Percentiles rank a stretch among this genome's conserved stretches.
phyloP scores from a whole-genome alignment of 768 basidiomycete genomes.

The Phanerochaete carnosa region DNA sequence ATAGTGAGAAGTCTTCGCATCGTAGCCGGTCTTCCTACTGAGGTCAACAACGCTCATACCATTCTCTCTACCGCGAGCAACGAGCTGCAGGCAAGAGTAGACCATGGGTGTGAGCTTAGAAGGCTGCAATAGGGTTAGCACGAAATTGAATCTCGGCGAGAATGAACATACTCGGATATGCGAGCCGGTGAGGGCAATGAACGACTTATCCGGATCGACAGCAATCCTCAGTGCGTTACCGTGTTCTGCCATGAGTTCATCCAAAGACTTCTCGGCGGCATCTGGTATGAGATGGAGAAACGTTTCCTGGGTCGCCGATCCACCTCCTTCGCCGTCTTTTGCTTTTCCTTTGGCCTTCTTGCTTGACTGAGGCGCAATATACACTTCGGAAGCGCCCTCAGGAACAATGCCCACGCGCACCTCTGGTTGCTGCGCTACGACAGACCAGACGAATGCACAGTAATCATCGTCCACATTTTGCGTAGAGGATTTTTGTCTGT shows the following conservation, averaged over 20 bases:
- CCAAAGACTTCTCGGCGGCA: conserved; percentile 50
- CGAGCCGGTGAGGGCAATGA: conserved; percentile 79
- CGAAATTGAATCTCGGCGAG: background rate
- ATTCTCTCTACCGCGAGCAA: conserved; percentile 75
- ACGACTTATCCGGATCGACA: conserved; percentile 69
- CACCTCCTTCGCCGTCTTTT: conserved; percentile 46
- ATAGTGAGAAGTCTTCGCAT: conserved; percentile 89
- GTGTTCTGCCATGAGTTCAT: conserved; percentile 53
- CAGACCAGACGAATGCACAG: conserved; percentile 78
- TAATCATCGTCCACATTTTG: conserved; percentile 76
- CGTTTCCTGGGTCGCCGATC: conserved; percentile 33
- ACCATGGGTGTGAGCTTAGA: conserved; percentile 82
- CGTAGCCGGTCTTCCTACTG: conserved; percentile 75
- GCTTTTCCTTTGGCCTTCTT: conserved; percentile 51
- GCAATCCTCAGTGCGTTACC: conserved; percentile 70
- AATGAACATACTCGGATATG: conserved; percentile 65
- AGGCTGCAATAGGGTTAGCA: conserved; percentile 42
- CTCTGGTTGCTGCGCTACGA: conserved; percentile 71
- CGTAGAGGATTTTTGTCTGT: conserved; percentile 34
- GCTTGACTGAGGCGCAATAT: conserved; percentile 73
- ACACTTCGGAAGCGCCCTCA: conserved; percentile 62
- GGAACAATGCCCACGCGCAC: conserved; percentile 74
- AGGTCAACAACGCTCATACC: conserved; percentile 79
- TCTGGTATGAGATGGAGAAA: conserved; percentile 43
- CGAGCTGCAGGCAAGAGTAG: conserved; percentile 77